Conservation (phyloP, 2,329 filamentous ascomycete genomes). For the Aspergillus aculeatinus region DNA sequence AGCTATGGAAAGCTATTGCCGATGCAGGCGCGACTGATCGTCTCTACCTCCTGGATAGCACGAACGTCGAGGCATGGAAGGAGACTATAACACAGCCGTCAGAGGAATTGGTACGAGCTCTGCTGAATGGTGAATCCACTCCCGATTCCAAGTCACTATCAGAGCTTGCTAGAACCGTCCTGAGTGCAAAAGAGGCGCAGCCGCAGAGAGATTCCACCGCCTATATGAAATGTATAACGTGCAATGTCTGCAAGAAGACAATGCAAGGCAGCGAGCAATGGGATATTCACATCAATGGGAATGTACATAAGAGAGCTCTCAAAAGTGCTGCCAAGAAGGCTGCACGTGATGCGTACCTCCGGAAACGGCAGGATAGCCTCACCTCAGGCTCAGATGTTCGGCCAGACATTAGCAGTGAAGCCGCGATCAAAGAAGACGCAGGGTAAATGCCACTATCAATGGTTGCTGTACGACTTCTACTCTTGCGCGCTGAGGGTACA, state of each 20-base stretch:
- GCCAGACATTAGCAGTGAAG: not conserved
- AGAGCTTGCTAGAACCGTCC: conserved; percentile 54
- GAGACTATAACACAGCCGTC: conserved; percentile 66
- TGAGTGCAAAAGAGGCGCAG: conserved; percentile 57
- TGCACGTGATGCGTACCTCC: conserved; percentile 35
- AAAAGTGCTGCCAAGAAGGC: conserved; percentile 40
- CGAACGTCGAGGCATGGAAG: conserved; percentile 63
- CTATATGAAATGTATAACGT: conserved; percentile 55
- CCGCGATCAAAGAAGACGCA: not conserved
- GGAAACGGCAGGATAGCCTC: conserved; percentile 18
- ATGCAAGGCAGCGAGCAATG: conserved; percentile 59
- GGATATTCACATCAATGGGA: conserved; percentile 56
- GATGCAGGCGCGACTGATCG: conserved; percentile 54
- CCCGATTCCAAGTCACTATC: conserved; percentile 60
- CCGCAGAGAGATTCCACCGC: conserved; percentile 47
- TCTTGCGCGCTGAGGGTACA: not conserved
- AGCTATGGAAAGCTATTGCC: conserved; percentile 69
- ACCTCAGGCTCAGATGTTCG: not conserved
- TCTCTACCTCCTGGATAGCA: conserved; percentile 80
- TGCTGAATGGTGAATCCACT: conserved; percentile 59
- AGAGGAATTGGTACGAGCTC: conserved; percentile 58
- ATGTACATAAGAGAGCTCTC: conserved; percentile 58
- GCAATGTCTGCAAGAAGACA: conserved; percentile 66
- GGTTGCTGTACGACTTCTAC: not conserved
- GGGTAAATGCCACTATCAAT: not conserved